Evolutionary conservation across 257 asterid species (phyloP).

Genomic region (Haberlea rhodopensis): DNA sequence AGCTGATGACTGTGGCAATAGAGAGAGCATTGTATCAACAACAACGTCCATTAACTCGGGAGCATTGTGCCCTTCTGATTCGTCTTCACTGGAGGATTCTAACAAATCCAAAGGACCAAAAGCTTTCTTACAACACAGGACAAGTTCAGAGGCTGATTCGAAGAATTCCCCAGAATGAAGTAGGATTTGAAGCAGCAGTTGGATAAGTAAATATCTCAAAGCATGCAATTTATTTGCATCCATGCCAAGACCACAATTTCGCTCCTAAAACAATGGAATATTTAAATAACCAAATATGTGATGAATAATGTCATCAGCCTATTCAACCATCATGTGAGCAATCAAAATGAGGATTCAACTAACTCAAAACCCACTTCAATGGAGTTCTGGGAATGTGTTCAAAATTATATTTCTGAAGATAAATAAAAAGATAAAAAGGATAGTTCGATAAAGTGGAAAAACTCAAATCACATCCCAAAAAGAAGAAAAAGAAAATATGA

Average conservation of each 20-base stretch:
- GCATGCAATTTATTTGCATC: constrained; percentile 68
- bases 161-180: constrained; percentile 62
- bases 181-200: constrained; percentile 52
- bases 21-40: constrained; percentile 91
- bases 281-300: constrained; percentile 19
- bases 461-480: background rate
- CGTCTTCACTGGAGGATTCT: constrained; percentile 76
- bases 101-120: constrained; percentile 58
- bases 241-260: constrained; percentile 49
- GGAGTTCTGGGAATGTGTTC: background rate
- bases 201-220: constrained; percentile 56
- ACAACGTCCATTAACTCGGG: constrained; percentile 89
- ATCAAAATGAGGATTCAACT: constrained; percentile 2
- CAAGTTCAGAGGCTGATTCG: constrained; percentile 87
- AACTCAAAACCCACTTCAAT: background rate
- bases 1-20: constrained; percentile 89
- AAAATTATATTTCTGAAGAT: background rate
- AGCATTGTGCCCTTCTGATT: constrained; percentile 52
- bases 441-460: background rate
- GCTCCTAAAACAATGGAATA: constrained; percentile 48
- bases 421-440: background rate
- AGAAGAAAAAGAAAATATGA: constrained; percentile 3
- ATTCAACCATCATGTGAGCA: constrained; percentile 6
- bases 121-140: constrained; percentile 82
- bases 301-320: background rate